Conservation (phyloP, 805 yeast species). For the Hanseniaspora taiwanica region DNA sequence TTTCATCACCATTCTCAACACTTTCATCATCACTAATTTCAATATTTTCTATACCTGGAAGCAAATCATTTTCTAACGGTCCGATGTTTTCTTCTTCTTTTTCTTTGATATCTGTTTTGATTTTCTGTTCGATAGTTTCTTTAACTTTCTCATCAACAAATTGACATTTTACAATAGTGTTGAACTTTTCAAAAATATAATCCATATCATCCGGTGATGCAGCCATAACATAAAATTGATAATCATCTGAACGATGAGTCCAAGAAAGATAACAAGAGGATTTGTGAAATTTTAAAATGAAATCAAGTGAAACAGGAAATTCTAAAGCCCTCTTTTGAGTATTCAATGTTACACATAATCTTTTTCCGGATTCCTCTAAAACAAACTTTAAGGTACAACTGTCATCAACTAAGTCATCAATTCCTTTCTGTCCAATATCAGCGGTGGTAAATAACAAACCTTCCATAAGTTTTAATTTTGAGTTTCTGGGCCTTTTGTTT, state of each 20-base stretch:
- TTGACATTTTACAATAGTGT: no score
- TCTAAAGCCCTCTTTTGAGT: constrained; percentile 6
- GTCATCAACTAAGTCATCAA: neutral
- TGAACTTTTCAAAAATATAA: no score
- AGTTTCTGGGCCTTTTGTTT: neutral
- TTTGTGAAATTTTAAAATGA: constrained; percentile 11
- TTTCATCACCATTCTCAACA: no score
- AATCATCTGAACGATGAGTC: constrained; percentile 1
- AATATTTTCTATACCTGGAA: constrained; percentile 1
- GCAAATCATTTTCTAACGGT: constrained; percentile 1
- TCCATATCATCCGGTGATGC: neutral
- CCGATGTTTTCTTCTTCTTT: neutral
- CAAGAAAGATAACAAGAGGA: constrained; percentile 1
- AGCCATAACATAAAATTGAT: neutral
- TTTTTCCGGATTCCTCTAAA: neutral
- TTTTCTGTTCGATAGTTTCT: no score
- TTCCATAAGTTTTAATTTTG: neutral
- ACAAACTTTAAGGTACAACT: neutral
- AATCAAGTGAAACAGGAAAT: constrained; percentile 9
- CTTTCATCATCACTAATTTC: constrained; percentile 6
- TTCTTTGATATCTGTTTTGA: no score
- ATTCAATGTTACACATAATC: neutral
- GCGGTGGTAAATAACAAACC: neutral
- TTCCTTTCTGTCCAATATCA: neutral
- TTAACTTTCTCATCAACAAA: no score